phyloP scores from a whole-genome alignment of 352 stramenopile species.

The Phytophthora sp. region DNA sequence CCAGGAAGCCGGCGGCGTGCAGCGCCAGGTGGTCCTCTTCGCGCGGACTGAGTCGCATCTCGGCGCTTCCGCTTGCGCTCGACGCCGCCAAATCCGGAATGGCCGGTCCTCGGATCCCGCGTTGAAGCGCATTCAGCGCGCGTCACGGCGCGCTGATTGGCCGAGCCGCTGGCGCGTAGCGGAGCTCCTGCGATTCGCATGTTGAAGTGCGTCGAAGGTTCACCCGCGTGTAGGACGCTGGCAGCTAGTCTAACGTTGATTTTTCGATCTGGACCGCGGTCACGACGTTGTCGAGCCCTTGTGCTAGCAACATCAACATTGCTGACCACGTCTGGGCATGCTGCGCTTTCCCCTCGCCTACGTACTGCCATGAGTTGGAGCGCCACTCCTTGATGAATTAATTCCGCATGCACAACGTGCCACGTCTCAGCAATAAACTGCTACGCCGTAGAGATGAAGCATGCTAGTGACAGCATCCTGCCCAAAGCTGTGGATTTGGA shows the following conservation, averaged over 20 bases:
- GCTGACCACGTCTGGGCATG: too few species aligned
- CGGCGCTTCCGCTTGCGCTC: slow-evolving; percentile 4
- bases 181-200: slow-evolving; percentile 5
- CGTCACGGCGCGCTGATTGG: slow-evolving; percentile 3
- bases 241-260: too few species aligned
- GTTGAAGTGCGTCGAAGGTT: too few species aligned
- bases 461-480: too few species aligned
- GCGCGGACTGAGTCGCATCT: slow-evolving; percentile 66
- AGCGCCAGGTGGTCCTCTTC: slow-evolving; percentile 80
- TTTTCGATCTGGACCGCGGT: too few species aligned
- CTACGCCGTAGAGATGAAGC: too few species aligned
- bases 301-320: too few species aligned
- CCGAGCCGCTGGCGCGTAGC: too few species aligned
- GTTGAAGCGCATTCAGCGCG: slow-evolving; percentile 11
- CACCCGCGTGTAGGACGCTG: too few species aligned
- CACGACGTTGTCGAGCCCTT: too few species aligned
- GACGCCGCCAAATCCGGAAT: slow-evolving; percentile 26
- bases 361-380: slow-evolving; percentile 44
- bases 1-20: slow-evolving; percentile 90
- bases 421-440: slow-evolving; percentile 46
- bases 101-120: not conserved
- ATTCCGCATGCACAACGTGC: slow-evolving; percentile 56
- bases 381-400: slow-evolving; percentile 62
- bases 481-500: too few species aligned
- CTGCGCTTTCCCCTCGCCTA: too few species aligned